Evolutionary conservation across 2,329 filamentous ascomycete species (phyloP).

Genomic region (Aureobasidium subglaciale): DNA sequence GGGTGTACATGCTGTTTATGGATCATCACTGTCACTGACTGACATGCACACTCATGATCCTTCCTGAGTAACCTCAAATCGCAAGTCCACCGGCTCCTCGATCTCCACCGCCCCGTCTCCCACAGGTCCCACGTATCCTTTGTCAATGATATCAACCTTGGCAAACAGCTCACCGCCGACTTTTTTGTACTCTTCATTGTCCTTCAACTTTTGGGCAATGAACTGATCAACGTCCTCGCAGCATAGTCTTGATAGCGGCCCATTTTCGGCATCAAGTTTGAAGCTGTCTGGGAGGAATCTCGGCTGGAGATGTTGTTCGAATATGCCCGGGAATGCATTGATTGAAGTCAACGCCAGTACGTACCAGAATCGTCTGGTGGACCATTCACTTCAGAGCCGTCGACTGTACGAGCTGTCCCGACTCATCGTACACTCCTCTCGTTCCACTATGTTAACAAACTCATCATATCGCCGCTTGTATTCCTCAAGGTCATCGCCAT

Average conservation of each 20-base stretch:
- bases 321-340: not conserved
- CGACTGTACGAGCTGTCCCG: not conserved
- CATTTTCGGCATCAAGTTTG: not conserved
- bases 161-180: too few species aligned
- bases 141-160: too few species aligned
- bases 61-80: too few species aligned
- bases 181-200: not conserved
- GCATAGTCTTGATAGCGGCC: not conserved
- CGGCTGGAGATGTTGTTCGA: not conserved
- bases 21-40: too few species aligned
- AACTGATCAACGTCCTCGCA: not conserved
- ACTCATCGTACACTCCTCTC: not conserved
- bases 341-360: not conserved
- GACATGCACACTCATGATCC: too few species aligned
- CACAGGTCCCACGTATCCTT: too few species aligned
- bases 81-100: too few species aligned
- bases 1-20: too few species aligned
- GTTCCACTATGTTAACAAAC: not conserved
- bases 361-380: not conserved
- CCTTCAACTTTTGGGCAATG: not conserved
- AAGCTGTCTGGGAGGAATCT: not conserved
- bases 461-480: not conserved
- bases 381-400: not conserved
- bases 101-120: too few species aligned
- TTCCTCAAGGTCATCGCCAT: not conserved